These are phyloP conservation scores for Pezicula neosporulosa DNA, from an alignment of 2,329 filamentous ascomycete genomes.

Conservation along the genomic window DNA sequence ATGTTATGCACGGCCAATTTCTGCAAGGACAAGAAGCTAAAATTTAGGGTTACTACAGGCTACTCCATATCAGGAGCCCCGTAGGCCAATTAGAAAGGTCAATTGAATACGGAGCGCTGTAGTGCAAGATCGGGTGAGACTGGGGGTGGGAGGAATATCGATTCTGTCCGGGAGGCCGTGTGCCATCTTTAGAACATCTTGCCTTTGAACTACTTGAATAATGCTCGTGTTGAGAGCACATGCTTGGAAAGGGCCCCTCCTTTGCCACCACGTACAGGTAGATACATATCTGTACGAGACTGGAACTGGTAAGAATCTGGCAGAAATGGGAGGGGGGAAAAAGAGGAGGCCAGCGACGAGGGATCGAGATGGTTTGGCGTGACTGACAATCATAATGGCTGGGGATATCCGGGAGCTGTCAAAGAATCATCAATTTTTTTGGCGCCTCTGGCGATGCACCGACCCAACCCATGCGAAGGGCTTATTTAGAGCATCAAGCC, in stretches of 20 bases:
- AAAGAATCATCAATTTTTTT: too few relatives aligned
- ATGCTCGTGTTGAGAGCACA: not conserved
- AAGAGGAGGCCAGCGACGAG: too few relatives aligned
- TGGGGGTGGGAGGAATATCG: not conserved
- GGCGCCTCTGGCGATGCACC: too few relatives aligned
- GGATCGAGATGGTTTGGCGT: too few relatives aligned
- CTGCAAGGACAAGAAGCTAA: not conserved
- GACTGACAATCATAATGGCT: too few relatives aligned
- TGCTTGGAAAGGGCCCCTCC: not conserved
- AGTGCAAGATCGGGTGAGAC: not conserved
- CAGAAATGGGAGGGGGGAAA: too few relatives aligned
- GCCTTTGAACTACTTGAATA: not conserved
- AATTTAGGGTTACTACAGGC: not conserved
- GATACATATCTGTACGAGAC: not conserved
- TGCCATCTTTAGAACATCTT: slow-evolving; percentile 1
- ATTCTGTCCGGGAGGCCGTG: not conserved
- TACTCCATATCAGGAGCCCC: not conserved
- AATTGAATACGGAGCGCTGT: not conserved
- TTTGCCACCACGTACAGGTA: not conserved
- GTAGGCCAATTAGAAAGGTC: not conserved
- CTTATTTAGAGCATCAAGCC: too few relatives aligned
- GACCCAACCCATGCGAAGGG: too few relatives aligned
- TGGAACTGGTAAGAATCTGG: not conserved
- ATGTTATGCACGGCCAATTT: not conserved
- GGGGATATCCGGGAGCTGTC: too few relatives aligned